A percentile compares a stretch with the other conserved stretches of the same genome.
Evolutionary conservation across 805 yeast species (phyloP).

Genomic region (Metschnikowia vanudenii): DNA sequence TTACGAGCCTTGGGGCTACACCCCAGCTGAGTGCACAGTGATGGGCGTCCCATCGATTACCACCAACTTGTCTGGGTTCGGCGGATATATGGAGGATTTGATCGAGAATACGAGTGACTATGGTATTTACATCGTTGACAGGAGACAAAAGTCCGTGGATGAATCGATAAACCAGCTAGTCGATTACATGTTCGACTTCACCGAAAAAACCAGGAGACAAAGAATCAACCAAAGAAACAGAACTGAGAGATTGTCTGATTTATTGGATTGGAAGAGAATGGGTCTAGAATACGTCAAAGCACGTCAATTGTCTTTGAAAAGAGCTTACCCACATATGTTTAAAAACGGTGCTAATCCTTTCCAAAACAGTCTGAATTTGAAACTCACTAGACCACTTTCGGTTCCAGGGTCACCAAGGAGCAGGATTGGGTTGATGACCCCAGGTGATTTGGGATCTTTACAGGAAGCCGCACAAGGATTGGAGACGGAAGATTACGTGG

Average conservation of each 20-base stretch:
- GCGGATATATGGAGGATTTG: conserved; percentile 97
- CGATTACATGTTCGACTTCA: conserved; percentile 85
- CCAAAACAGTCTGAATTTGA: conserved; percentile 49
- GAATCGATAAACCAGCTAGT: conserved; percentile 90
- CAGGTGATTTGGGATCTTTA: conserved; percentile 95
- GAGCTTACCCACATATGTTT: conserved; percentile 90
- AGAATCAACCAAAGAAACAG: conserved; percentile 97
- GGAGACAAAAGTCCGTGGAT: conserved; percentile 88
- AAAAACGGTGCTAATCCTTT: conserved; percentile 49
- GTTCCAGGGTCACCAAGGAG: conserved; percentile 97
- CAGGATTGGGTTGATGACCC: conserved; percentile 79
- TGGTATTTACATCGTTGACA: conserved; percentile 95
- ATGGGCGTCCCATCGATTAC: conserved; percentile 99
- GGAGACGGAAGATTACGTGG: conserved; percentile 73
- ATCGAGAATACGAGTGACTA: conserved; percentile 93
- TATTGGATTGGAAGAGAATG: conserved; percentile 97
- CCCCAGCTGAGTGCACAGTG: conserved; percentile 99
- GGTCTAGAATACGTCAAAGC: conserved; percentile 96
- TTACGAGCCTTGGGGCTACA: conserved; percentile 99
- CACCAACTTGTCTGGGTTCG: conserved; percentile 93
- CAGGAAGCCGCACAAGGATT: conserved; percentile 80
- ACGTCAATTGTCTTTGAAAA: conserved; percentile 81
- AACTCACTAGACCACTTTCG: conserved; percentile 85
- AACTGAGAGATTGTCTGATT: conserved; percentile 88
- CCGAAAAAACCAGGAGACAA: conserved; percentile 89